A percentile compares a stretch with the other conserved stretches of the same genome.
Evolutionary conservation across 352 stramenopile genomes (phyloP).

Genomic region (Pythium chondricola): DNA sequence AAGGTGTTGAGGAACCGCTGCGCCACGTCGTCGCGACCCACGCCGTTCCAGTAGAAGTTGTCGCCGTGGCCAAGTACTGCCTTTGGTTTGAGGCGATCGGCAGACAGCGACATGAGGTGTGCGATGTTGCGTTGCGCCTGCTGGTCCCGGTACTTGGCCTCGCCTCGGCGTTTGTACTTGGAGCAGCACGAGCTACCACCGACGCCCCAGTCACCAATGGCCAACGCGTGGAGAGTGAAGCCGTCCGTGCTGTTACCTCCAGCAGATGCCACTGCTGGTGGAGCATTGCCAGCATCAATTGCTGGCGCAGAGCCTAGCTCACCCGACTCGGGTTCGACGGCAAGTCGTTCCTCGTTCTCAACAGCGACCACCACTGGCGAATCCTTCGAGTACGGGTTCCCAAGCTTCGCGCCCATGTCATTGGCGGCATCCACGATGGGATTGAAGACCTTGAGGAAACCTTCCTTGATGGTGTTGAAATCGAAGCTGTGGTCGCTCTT

Average conservation of each 20-base stretch:
- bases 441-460: no score
- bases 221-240: conserved; percentile 14
- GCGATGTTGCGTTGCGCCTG: conserved; percentile 26
- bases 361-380: not conserved
- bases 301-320: not conserved
- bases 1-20: conserved; percentile 63
- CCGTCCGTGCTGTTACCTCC: not conserved
- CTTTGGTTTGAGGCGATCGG: conserved; percentile 38
- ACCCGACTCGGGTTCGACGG: not conserved
- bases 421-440: not conserved
- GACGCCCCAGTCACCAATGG: conserved; percentile 22
- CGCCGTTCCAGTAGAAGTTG: conserved; percentile 83
- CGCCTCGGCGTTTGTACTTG: conserved; percentile 18
- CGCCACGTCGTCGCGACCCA: conserved; percentile 39
- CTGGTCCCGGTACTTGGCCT: conserved; percentile 21
- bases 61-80: conserved; percentile 67
- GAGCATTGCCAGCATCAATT: not conserved
- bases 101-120: conserved; percentile 22
- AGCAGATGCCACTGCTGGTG: not conserved
- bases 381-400: not conserved
- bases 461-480: no score
- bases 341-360: not conserved
- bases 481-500: not conserved
- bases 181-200: conserved; percentile 17
- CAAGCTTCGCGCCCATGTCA: not conserved